Evolutionary conservation across 208 protist genomes (phyloP).

Genomic region (Acanthamoeba lenticulata): DNA sequence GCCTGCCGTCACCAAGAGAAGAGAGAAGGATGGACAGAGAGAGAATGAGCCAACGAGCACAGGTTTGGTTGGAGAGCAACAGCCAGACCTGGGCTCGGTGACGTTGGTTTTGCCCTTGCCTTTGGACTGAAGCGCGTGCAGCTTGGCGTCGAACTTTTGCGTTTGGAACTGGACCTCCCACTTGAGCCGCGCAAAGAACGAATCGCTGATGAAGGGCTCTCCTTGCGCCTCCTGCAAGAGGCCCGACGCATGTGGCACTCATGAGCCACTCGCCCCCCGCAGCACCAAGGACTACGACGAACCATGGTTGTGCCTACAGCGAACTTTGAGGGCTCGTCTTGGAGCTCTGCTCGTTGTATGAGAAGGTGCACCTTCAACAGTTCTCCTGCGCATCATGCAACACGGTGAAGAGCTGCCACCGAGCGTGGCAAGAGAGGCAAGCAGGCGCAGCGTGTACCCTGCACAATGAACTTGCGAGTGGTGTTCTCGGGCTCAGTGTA

Average conservation of each 20-base stretch:
- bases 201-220: not conserved
- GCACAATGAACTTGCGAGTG: conserved; percentile 35
- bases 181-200: conserved; percentile 39
- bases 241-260: too few relatives aligned
- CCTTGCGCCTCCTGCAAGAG: not conserved
- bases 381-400: not conserved
- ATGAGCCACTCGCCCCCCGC: too few relatives aligned
- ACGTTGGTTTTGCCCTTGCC: conserved; percentile 7
- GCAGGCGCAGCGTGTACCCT: not conserved
- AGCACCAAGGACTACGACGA: not conserved
- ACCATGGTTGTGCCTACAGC: not conserved
- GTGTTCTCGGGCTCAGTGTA: not conserved
- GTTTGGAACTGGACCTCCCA: conserved; percentile 52
- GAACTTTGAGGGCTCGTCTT: not conserved
- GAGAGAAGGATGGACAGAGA: not conserved
- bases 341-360: not conserved
- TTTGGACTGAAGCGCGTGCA: conserved; percentile 51
- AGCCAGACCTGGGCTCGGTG: conserved; percentile 22
- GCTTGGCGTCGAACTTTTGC: conserved; percentile 58
- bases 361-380: conserved; percentile 45
- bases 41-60: too few relatives aligned
- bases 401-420: too few relatives aligned
- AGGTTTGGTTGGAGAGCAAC: not conserved
- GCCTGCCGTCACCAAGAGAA: not conserved
- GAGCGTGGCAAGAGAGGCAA: not conserved